Conservation (phyloP, 352 stramenopile species). For the Pythium insidiosum region DNA sequence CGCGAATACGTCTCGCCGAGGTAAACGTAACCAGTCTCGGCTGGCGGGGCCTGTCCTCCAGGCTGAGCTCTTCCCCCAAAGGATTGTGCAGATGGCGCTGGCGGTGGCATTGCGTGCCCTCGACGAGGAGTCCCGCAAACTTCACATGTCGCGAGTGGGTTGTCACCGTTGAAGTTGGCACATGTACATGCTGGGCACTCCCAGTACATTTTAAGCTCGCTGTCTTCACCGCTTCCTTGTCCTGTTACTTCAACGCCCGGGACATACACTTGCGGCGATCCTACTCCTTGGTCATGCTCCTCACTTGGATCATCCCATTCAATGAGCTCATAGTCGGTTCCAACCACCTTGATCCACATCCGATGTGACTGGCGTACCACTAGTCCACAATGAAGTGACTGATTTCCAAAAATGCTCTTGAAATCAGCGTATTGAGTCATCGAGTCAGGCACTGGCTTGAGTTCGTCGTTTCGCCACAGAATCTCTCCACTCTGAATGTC, state of each 20-base stretch:
- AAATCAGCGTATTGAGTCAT: slow-evolving; percentile 89
- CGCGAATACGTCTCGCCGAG: slow-evolving; percentile 54
- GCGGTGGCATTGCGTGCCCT: slow-evolving; percentile 7
- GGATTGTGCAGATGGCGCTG: slow-evolving; percentile 9
- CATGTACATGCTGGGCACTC: slow-evolving; percentile 78
- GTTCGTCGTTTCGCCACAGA: slow-evolving; percentile 86
- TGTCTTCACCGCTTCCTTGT: background rate
- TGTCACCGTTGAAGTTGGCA: slow-evolving; percentile 84
- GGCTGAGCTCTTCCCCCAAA: too few species aligned
- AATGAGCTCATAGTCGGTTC: slow-evolving; percentile 79
- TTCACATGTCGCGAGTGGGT: slow-evolving; percentile 63
- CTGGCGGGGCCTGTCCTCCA: too few species aligned
- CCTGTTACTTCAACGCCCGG: slow-evolving; percentile 8
- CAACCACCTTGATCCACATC: slow-evolving; percentile 85
- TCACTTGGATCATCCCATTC: slow-evolving; percentile 83
- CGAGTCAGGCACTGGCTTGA: slow-evolving; percentile 86
- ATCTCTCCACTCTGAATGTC: slow-evolving; percentile 85
- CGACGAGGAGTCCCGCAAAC: slow-evolving; percentile 60
- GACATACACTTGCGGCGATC: slow-evolving; percentile 44
- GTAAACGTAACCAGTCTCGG: slow-evolving; percentile 44
- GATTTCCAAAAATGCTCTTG: slow-evolving; percentile 75
- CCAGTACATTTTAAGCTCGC: slow-evolving; percentile 86
- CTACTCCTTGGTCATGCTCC: slow-evolving; percentile 75
- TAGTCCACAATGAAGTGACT: slow-evolving; percentile 83
- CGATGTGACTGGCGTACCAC: slow-evolving; percentile 81